phyloP scores from a whole-genome alignment of 108 stramenopile genomes.

The Epipyxis sp. region DNA sequence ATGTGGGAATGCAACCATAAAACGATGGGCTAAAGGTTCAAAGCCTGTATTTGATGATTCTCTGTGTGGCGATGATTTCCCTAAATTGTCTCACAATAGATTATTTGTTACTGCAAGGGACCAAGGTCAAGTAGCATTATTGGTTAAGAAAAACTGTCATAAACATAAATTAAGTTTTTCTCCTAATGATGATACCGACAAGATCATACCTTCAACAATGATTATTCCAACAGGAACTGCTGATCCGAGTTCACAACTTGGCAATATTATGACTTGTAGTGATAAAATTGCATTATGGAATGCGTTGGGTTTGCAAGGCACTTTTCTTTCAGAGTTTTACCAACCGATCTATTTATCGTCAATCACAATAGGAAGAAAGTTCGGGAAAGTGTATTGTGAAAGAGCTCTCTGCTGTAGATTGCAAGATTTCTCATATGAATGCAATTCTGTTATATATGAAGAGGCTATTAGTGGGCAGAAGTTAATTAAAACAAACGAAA shows the following conservation, averaged over 20 bases:
- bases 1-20: slow-evolving; percentile 27
- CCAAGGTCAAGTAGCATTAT: not conserved
- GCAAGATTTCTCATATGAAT: not conserved
- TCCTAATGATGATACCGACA: not conserved
- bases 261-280: slow-evolving; percentile 17
- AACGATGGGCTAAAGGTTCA: not conserved
- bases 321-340: not conserved
- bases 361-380: slow-evolving; percentile 14
- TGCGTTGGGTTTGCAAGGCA: slow-evolving; percentile 19
- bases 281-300: slow-evolving; percentile 25
- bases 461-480: not conserved
- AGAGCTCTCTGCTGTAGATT: slow-evolving; percentile 20
- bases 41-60: not conserved
- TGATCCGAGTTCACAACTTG: not conserved
- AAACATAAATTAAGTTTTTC: not conserved
- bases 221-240: slow-evolving; percentile 4
- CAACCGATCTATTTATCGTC: not conserved
- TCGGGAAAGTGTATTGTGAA: not conserved
- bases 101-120: not conserved
- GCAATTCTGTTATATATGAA: not conserved
- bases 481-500: not conserved
- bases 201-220: not conserved
- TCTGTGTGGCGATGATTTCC: not conserved
- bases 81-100: not conserved
- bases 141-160: slow-evolving; percentile 4